These are phyloP conservation scores for Nitzschia inconspicua DNA, from an alignment of 108 stramenopile species.

Conservation along the genomic window DNA sequence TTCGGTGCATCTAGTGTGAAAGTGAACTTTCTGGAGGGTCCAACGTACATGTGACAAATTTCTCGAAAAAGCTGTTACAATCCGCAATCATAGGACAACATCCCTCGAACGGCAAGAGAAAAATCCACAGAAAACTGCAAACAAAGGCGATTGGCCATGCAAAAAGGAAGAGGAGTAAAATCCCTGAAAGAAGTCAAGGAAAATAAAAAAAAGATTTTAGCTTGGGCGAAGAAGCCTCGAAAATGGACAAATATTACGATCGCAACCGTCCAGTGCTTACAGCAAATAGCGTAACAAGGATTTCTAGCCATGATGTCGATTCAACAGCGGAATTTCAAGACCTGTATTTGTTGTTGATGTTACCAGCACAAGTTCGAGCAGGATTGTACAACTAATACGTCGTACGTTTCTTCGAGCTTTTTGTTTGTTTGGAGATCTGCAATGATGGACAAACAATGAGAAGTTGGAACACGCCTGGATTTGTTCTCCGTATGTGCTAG, in stretches of 20 bases:
- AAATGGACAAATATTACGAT: too few relatives aligned
- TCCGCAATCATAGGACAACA: constrained; percentile 39
- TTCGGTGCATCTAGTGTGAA: background rate
- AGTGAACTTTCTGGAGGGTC: background rate
- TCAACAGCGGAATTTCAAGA: too few relatives aligned
- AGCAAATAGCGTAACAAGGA: constrained; percentile 28
- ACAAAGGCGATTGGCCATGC: constrained; percentile 77
- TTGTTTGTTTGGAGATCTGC: too few relatives aligned
- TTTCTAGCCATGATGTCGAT: constrained; percentile 27
- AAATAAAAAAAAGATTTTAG: background rate
- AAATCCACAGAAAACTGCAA: constrained; percentile 49
- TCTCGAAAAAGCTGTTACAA: constrained; percentile 73
- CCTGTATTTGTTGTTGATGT: too few relatives aligned
- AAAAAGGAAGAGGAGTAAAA: constrained; percentile 58
- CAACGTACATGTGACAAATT: constrained; percentile 63
- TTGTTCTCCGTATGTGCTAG: too few relatives aligned
- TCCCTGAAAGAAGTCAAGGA: constrained; percentile 14
- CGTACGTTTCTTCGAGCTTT: too few relatives aligned
- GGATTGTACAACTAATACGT: too few relatives aligned
- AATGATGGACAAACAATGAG: too few relatives aligned
- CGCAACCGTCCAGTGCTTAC: constrained; percentile 40
- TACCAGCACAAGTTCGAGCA: too few relatives aligned
- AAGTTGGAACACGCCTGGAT: too few relatives aligned
- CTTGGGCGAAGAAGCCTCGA: background rate
- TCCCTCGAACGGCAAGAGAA: constrained; percentile 72